Evolutionary conservation across 73 alveolate species (phyloP).

Genomic region (Paramecium sonneborni): DNA sequence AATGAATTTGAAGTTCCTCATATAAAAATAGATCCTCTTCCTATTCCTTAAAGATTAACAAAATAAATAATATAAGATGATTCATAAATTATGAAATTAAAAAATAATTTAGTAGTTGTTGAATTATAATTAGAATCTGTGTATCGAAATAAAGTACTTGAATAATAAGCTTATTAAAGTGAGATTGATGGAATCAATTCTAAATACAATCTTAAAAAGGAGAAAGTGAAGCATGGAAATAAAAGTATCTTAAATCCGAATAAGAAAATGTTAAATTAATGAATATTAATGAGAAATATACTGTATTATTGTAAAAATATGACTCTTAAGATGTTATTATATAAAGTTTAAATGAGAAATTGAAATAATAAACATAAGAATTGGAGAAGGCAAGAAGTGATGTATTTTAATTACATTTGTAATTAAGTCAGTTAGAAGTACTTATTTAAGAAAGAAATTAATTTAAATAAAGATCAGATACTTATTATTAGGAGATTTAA

Average conservation of each 20-base stretch:
- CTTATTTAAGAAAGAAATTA: constrained; percentile 10
- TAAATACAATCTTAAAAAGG: not conserved
- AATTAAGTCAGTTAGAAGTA: not conserved
- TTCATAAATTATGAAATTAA: not conserved
- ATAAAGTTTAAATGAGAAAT: not conserved
- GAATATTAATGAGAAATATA: not conserved
- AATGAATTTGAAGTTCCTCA: constrained; percentile 16
- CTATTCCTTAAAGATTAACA: not conserved
- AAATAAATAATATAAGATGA: constrained; percentile 4
- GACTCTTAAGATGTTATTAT: not conserved
- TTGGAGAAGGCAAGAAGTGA: not conserved
- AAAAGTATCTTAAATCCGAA: constrained; percentile 35
- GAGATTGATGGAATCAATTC: not conserved
- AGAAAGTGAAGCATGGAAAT: not conserved
- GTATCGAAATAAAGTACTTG: not conserved
- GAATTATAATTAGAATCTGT: not conserved
- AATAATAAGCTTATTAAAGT: not conserved
- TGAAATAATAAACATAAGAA: not conserved
- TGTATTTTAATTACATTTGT: not conserved
- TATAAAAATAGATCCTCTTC: not conserved
- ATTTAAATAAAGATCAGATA: not conserved
- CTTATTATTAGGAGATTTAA: not conserved
- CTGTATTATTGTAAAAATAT: not conserved
- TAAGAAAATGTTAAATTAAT: not conserved
- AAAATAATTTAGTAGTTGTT: not conserved